phyloP scores from a whole-genome alignment of 148 eudicot species.

The Dianthus caryophyllus region DNA sequence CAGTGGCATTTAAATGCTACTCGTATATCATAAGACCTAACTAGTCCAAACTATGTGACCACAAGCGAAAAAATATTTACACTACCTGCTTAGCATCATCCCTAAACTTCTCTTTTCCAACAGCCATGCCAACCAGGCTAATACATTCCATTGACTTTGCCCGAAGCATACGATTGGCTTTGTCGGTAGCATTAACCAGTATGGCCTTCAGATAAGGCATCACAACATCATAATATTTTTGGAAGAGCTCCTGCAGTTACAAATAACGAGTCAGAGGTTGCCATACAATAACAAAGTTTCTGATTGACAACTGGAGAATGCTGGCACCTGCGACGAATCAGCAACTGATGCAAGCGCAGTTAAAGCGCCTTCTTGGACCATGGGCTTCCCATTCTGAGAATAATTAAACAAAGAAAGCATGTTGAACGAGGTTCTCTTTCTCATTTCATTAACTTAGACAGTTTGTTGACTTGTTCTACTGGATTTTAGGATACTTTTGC shows the following conservation, averaged over 20 bases:
- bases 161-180: constrained; percentile 39
- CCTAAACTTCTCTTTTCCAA: constrained; percentile 98
- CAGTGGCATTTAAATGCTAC: neutral
- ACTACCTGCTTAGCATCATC: constrained; percentile 95
- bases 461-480: no score
- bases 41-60: neutral
- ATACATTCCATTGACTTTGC: constrained; percentile 47
- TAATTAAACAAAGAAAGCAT: neutral
- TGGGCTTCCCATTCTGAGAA: constrained; percentile 43
- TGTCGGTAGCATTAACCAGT: constrained; percentile 35
- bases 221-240: constrained; percentile 41
- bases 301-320: neutral
- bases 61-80: neutral
- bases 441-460: neutral
- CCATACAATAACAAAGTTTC: neutral
- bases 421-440: neutral
- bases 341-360: constrained; percentile 49
- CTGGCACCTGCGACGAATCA: constrained; percentile 38
- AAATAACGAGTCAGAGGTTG: constrained; percentile 9
- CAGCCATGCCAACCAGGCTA: constrained; percentile 98
- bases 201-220: constrained; percentile 46
- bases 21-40: neutral
- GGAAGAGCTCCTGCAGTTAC: constrained; percentile 40
- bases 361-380: constrained; percentile 50
- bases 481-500: neutral